Conservation (phyloP, 1,284 basidiomycete genomes). For the Lignosus rhinocerotis region DNA sequence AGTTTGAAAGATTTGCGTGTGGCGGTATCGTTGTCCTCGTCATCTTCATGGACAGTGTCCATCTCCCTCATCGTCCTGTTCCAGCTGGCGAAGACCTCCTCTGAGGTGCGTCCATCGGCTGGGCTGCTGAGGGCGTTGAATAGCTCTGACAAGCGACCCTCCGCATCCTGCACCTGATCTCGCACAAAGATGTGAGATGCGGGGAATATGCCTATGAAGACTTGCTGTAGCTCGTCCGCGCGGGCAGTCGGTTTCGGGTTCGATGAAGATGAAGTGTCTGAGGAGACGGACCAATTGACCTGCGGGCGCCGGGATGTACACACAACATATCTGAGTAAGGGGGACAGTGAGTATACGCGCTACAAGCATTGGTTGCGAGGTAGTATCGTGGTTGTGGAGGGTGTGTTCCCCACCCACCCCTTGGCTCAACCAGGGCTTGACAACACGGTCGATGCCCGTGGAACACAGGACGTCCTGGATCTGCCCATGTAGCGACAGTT, state of each 20-base stretch:
- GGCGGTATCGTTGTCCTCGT: constrained; percentile 52
- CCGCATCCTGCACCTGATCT: constrained; percentile 87
- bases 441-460: not conserved
- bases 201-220: constrained; percentile 96
- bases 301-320: constrained; percentile 75
- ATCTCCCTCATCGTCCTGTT: constrained; percentile 47
- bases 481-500: not conserved
- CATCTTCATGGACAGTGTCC: constrained; percentile 73
- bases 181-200: constrained; percentile 88
- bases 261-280: constrained; percentile 50
- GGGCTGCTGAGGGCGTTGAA: constrained; percentile 48
- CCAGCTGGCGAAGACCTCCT: constrained; percentile 40
- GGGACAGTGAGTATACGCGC: not conserved
- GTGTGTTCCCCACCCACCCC: not conserved
- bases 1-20: constrained; percentile 65
- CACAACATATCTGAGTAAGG: constrained; percentile 79
- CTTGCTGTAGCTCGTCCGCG: constrained; percentile 77
- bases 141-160: constrained; percentile 78
- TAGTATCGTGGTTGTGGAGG: no score
- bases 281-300: constrained; percentile 59
- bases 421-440: not conserved
- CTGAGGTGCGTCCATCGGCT: constrained; percentile 34
- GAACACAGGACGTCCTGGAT: not conserved
- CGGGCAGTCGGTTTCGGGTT: constrained; percentile 50
- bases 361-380: not conserved